Evolutionary conservation across 768 basidiomycete genomes (phyloP).

Genomic region (Podaxis sp.): DNA sequence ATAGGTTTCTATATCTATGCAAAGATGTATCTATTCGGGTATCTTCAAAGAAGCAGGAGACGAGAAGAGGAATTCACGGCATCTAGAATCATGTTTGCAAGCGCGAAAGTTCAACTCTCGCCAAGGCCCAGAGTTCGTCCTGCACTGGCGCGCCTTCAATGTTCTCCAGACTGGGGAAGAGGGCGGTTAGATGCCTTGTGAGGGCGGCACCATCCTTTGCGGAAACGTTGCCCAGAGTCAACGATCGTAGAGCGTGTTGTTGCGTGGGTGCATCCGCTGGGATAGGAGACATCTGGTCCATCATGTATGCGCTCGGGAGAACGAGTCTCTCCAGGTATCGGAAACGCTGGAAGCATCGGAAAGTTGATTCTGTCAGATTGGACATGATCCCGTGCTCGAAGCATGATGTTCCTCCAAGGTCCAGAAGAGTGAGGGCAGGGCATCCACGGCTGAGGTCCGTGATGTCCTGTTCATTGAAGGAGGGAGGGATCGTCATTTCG

Average conservation of each 20-base stretch:
- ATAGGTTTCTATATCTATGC: not conserved
- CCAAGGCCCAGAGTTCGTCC: not conserved
- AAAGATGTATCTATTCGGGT: not conserved
- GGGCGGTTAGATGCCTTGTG: not conserved
- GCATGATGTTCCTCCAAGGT: not conserved
- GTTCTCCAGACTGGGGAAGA: not conserved
- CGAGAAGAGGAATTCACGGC: not conserved
- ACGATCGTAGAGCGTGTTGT: not conserved
- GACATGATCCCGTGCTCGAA: not conserved
- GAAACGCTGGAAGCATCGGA: not conserved
- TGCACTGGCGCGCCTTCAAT: not conserved
- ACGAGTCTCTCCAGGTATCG: constrained; percentile 10
- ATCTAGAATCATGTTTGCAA: not conserved
- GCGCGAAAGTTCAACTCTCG: not conserved
- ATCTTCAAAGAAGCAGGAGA: not conserved
- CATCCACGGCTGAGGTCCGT: not conserved
- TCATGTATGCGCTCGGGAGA: not conserved
- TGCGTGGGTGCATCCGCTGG: not conserved
- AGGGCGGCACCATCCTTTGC: not conserved
- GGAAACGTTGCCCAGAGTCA: not conserved
- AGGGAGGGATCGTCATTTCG: not conserved
- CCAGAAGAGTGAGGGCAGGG: not conserved
- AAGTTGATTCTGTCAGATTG: constrained; percentile 28
- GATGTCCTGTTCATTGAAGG: not conserved
- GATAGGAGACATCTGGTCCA: not conserved